Percentiles rank a stretch among this genome's conserved stretches.
These are phyloP conservation scores for Candida sojae DNA, from an alignment of 1,139 yeast genomes.

Conservation along the genomic window DNA sequence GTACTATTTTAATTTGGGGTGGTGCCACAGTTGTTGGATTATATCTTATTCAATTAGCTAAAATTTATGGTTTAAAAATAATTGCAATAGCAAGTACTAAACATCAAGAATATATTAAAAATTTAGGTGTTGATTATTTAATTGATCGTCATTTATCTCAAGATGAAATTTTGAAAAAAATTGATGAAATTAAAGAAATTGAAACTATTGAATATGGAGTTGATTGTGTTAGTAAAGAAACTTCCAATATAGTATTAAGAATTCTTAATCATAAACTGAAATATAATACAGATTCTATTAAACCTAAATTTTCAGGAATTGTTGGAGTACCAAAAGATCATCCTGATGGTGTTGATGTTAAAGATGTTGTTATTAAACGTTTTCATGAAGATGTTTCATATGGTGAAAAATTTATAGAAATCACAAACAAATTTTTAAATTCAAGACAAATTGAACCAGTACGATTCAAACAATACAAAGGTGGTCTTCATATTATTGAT, in stretches of 20 bases:
- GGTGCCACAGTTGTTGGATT: conserved; percentile 51
- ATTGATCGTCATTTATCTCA: conserved; percentile 33
- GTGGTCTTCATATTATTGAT: conserved; percentile 32
- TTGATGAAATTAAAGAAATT: conserved; percentile 14
- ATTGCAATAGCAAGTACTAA: conserved; percentile 38
- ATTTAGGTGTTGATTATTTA: conserved; percentile 41
- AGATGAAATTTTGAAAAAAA: conserved; percentile 20
- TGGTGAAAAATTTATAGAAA: conserved; percentile 35
- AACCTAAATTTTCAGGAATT: conserved; percentile 34
- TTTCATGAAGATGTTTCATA: conserved; percentile 45
- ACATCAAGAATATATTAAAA: conserved; percentile 30
- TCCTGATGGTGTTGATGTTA: conserved; percentile 22
- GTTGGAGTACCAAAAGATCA: conserved; percentile 37
- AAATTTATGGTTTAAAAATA: conserved; percentile 38
- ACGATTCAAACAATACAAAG: conserved; percentile 33
- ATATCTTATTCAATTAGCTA: conserved; percentile 43
- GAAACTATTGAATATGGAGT: conserved; percentile 33
- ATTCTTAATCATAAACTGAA: conserved; percentile 19
- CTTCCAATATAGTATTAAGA: conserved; percentile 31
- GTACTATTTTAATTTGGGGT: conserved; percentile 45
- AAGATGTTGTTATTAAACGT: conserved; percentile 37
- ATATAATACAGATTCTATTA: conserved; percentile 1
- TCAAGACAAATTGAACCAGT: conserved; percentile 29
- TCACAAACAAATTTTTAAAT: conserved; percentile 31
- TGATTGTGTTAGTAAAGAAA: conserved; percentile 47